Conservation (phyloP, 352 stramenopile species). For the Lagenidium giganteum region DNA sequence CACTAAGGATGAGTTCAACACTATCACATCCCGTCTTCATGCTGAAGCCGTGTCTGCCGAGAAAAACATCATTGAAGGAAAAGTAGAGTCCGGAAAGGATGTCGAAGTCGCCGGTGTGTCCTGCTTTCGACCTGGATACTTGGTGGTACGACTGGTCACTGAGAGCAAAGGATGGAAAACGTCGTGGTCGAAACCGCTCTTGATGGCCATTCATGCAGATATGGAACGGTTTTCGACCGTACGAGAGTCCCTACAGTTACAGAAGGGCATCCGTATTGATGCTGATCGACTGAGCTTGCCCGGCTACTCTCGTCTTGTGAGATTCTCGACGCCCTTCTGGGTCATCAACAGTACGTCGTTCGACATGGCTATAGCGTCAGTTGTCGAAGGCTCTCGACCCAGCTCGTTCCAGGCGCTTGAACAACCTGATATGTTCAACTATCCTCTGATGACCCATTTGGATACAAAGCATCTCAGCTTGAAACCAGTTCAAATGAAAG, state of each 20-base stretch:
- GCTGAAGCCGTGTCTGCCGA: constrained; percentile 15
- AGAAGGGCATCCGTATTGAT: constrained; percentile 44
- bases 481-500: constrained; percentile 32
- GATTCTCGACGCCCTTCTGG: constrained; percentile 71
- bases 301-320: constrained; percentile 49
- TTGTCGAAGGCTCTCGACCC: constrained; percentile 29
- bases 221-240: constrained; percentile 63
- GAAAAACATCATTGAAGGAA: constrained; percentile 30
- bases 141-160: constrained; percentile 46
- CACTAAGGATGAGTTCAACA: constrained; percentile 39
- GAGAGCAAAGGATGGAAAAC: constrained; percentile 31
- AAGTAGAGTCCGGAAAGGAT: constrained; percentile 51
- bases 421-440: constrained; percentile 34
- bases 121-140: constrained; percentile 52
- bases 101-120: constrained; percentile 61
- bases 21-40: constrained; percentile 39
- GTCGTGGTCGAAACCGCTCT: constrained; percentile 57
- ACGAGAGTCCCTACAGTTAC: constrained; percentile 34
- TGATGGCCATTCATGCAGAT: constrained; percentile 67
- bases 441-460: constrained; percentile 47
- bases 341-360: constrained; percentile 71
- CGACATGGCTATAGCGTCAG: constrained; percentile 41
- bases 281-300: constrained; percentile 60
- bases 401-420: constrained; percentile 33
- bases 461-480: constrained; percentile 48